Base-by-base conservation (phyloP, 2,329 filamentous ascomycete genomes). In the Dichotomopilus funicola region DNA sequence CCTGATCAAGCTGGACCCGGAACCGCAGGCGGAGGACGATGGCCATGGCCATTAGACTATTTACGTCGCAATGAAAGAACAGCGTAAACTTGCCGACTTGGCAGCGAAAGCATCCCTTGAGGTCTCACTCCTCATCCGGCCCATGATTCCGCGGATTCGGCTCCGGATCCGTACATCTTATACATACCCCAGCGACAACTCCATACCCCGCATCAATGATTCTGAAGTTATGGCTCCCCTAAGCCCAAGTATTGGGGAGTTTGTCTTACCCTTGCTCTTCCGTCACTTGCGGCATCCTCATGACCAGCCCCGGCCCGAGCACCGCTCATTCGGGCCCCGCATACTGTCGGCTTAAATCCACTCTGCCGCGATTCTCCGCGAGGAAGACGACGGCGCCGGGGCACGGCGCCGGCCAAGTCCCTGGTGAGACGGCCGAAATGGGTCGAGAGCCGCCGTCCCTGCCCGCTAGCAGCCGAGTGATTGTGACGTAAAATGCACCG, bases 1-100 rank as follows among this genome's bases (percentile, higher is more conserved):
- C 62, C 80, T 99, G 74, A 97, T 99, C 76, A 95, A 95, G 79
- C 77, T 99, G 72, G 94, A 99, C 78, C 91, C 91, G 13, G 91
- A 96, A 78, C 82, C 86, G 77, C 80, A 81, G 68, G 78, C 76
- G 42, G 81, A 85, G 63, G 88, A 95, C 74, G 89, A 94, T 67
- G 91, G 89, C 55, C 89, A 95, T 74, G 90, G 87, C 53, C 90
- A 95, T 76, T 94, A 81, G 50, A 61, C 19, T 27, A 27, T 27
- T 27, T 27, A 27, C 19, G 19, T 27, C 19, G 19, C 3, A 27
- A 27, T 27, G 19, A 27, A 27, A 27, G 19, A 27, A 27, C 19
- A 27, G 3, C 19, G 19, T 27, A 27, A 27, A 27, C 19, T 27
- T 27, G 19, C 19, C 19, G 19, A 27, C 19, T 27, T 27, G 19